Conservation (phyloP, 2,329 filamentous ascomycete genomes). For the Rutstroemia sp. region DNA sequence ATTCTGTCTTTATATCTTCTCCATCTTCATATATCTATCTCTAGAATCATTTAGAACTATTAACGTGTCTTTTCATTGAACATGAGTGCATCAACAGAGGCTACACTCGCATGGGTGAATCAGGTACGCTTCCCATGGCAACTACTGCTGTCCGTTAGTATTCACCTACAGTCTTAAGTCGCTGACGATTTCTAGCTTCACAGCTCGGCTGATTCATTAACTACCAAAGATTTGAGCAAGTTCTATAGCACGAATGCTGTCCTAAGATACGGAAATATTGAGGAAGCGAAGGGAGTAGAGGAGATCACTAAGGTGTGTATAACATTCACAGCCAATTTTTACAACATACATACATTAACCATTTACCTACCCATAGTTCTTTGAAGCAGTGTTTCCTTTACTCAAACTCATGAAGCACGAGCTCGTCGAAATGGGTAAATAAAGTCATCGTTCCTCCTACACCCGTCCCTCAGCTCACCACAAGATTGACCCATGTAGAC, state of each 20-base stretch:
- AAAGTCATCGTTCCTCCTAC: too few species aligned
- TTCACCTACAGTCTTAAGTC: too few species aligned
- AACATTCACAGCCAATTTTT: not conserved
- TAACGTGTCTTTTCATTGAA: not conserved
- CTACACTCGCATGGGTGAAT: too few species aligned
- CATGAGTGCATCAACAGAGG: not conserved
- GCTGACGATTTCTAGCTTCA: not conserved
- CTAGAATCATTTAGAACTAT: too few species aligned
- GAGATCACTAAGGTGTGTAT: not conserved
- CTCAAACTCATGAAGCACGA: not conserved
- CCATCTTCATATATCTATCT: too few species aligned
- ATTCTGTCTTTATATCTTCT: too few species aligned
- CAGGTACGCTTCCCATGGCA: not conserved
- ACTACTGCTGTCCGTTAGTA: too few species aligned
- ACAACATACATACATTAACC: too few species aligned
- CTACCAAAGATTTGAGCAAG: conserved; percentile 5
- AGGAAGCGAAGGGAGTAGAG: not conserved
- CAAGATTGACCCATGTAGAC: not conserved
- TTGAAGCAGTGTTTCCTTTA: not conserved
- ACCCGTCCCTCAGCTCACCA: too few species aligned
- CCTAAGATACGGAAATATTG: not conserved
- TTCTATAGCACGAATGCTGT: conserved; percentile 11
- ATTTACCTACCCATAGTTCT: not conserved
- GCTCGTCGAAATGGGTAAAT: not conserved
- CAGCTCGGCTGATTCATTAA: conserved; percentile 4